Base-by-base conservation (phyloP, 345 rosid genomes). In the Microcos paniculata region DNA sequence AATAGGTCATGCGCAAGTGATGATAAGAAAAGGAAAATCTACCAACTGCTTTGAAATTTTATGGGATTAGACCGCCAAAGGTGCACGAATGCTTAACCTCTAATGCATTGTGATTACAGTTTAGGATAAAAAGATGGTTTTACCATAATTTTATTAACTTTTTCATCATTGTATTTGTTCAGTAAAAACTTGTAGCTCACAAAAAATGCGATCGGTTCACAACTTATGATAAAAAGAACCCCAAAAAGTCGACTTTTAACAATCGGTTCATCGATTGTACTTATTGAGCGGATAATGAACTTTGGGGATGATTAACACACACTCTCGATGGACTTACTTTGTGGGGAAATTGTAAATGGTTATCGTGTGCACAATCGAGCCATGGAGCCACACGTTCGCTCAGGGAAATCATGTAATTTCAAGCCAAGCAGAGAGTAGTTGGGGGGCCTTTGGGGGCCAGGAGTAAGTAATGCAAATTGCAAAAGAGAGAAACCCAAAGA, bases 371-470 rank as follows among this genome's bases (percentile, higher is more conserved):
- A 21, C 12, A 62, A 52, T 33, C 38, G 31, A 57, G 16, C 21
- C 42, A 76, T 55, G 26, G 81, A 70, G 77, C 71, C 86, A 78
- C 85, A 76, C 80, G 79, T 82, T 81, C 86, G 52, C 33, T 31
- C 64, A 45, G 42, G 46, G 43, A 74, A 56, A 76, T 55, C 72
- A 62, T 76, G 70, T 15, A 63, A 62, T 62, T 43, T 48, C 7
- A 43, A 72, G 23, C 43, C 48, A 28, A 13, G 26, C 13, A 14
- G 51, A 10, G 55, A 10, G 46, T 14, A 0, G 0, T 13, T 26
- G 33, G 1, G 21, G 31, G 40, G 40, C 40, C 18, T 8, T n/a
- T 43, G 53, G 79, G 81, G 83, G 28, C 70, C 76, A 10, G n/a
- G 55, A 76, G 10, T 12, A 52, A 43, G 12, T 53, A 53, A 7